phyloP scores from a whole-genome alignment of 2,329 filamentous ascomycete species.

The Aotearoamyces nothofagi region DNA sequence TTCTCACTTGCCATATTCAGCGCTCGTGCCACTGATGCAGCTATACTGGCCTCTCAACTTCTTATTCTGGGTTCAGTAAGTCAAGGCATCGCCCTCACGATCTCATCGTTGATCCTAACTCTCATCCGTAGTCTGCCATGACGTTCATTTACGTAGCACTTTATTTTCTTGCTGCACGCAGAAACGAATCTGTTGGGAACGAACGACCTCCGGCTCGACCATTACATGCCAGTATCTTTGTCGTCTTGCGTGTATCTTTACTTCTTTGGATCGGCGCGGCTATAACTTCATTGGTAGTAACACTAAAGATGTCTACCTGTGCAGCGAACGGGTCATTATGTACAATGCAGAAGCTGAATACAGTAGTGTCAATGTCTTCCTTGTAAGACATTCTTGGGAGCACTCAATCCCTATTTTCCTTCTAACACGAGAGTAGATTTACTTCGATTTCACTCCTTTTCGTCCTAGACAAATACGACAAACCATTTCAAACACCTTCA shows the following conservation, averaged over 20 bases:
- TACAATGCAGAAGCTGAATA: neutral
- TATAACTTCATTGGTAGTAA: neutral
- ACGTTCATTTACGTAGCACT: neutral
- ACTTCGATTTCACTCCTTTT: neutral
- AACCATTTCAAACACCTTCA: neutral
- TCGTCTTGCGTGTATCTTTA: neutral
- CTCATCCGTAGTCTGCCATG: neutral
- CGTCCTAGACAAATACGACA: neutral
- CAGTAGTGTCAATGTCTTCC: neutral
- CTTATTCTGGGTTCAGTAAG: too few relatives aligned
- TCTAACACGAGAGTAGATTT: neutral
- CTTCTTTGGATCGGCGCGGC: neutral
- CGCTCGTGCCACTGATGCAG: too few relatives aligned
- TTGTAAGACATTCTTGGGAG: neutral
- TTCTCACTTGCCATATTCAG: too few relatives aligned
- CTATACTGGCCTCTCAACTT: too few relatives aligned
- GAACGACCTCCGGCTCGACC: neutral
- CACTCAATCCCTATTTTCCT: neutral
- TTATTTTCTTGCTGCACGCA: neutral
- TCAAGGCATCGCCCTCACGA: conserved; percentile 6
- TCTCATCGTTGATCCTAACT: too few relatives aligned
- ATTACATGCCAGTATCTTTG: conserved; percentile 1
- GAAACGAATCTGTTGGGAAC: neutral
- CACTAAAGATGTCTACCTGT: neutral
- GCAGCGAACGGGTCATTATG: too few relatives aligned